Conservation (phyloP, 768 basidiomycete species). For the Mycena venus region DNA sequence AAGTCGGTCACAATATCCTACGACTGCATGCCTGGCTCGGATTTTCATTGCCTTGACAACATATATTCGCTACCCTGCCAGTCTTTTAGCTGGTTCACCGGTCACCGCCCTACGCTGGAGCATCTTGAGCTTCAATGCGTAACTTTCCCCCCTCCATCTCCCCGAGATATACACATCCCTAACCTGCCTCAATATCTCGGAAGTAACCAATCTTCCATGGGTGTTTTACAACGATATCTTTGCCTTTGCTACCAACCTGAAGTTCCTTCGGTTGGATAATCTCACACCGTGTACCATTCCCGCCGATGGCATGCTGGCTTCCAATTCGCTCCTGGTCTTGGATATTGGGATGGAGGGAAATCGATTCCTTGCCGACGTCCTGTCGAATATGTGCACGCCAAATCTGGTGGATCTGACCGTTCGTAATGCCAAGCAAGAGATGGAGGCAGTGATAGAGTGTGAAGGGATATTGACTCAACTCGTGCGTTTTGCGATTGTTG, state of each 20-base stretch:
- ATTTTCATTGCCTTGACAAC: not conserved
- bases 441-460: not conserved
- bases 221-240: not conserved
- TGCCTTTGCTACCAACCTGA: not conserved
- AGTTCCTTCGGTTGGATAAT: not conserved
- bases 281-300: not conserved
- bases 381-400: not conserved
- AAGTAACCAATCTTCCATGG: not conserved
- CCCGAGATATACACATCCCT: not conserved
- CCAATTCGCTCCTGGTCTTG: not conserved
- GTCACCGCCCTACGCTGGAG: not conserved
- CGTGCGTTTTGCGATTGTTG: not conserved
- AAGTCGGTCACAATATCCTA: not conserved
- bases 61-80: not conserved
- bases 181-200: not conserved
- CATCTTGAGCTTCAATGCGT: not conserved
- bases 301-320: too few relatives aligned
- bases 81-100: not conserved
- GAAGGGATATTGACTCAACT: not conserved
- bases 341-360: not conserved
- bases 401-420: not conserved
- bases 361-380: not conserved
- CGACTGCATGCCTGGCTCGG: not conserved
- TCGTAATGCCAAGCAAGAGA: not conserved
- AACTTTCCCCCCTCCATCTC: not conserved